These are phyloP conservation scores for Cercospora janseana DNA, from an alignment of 2,329 filamentous ascomycete species.

Conservation along the genomic window DNA sequence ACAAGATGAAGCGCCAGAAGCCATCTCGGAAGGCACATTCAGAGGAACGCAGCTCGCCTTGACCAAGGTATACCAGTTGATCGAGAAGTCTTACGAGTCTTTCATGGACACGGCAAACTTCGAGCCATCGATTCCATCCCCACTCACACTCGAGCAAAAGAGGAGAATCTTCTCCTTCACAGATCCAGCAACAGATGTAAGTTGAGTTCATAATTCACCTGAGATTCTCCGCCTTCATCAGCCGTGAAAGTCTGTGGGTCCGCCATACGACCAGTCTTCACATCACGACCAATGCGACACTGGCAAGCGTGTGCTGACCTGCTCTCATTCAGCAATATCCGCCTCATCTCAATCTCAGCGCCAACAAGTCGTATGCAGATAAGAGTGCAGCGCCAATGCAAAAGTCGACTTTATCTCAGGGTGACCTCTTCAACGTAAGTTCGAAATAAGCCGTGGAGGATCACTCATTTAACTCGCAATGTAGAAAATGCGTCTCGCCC, in stretches of 20 bases:
- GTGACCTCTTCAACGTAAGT: constrained; percentile 30
- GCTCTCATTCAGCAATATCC: too few relatives aligned
- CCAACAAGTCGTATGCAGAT: constrained; percentile 26
- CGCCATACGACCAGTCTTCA: too few relatives aligned
- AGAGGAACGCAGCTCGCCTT: constrained; percentile 26
- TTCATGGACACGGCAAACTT: constrained; percentile 29
- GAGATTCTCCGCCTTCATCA: too few relatives aligned
- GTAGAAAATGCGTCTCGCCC: constrained; percentile 27
- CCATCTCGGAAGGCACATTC: constrained; percentile 23
- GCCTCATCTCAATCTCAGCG: constrained; percentile 34
- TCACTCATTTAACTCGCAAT: not conserved
- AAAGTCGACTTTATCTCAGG: constrained; percentile 13
- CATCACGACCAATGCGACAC: too few relatives aligned
- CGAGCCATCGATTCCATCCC: constrained; percentile 25
- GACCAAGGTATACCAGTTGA: constrained; percentile 26
- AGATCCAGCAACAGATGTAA: constrained; percentile 22
- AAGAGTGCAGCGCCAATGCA: constrained; percentile 20
- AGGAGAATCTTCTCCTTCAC: constrained; percentile 26
- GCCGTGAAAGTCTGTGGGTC: too few relatives aligned
- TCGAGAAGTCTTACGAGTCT: constrained; percentile 24
- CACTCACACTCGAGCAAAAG: constrained; percentile 23
- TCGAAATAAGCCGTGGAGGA: not conserved
- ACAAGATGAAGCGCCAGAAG: constrained; percentile 16
- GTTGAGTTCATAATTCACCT: too few relatives aligned
- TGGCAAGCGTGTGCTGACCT: too few relatives aligned